Conservation (phyloP, 2,329 filamentous ascomycete species). For the Penicillium capsulatum region DNA sequence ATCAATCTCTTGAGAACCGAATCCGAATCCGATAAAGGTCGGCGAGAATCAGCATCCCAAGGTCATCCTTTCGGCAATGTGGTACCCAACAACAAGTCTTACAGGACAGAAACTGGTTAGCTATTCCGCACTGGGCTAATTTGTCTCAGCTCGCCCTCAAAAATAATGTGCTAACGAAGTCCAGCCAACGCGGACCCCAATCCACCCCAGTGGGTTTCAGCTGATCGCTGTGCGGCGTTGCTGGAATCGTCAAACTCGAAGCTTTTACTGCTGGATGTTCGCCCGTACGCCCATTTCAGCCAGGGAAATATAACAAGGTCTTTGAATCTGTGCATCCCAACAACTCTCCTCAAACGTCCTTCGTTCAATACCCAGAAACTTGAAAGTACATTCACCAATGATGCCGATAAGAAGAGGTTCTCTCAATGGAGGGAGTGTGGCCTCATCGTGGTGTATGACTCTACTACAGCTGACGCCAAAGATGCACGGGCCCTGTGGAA, state of each 20-base stretch:
- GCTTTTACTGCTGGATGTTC: constrained; percentile 74
- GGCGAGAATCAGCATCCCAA: constrained; percentile 18
- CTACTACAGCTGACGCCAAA: constrained; percentile 68
- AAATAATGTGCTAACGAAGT: too few species aligned
- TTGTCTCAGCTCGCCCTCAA: too few species aligned
- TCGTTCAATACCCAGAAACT: constrained; percentile 88
- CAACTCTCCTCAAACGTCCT: constrained; percentile 82
- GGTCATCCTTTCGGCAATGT: constrained; percentile 15
- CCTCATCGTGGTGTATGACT: constrained; percentile 84
- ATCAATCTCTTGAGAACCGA: constrained; percentile 58
- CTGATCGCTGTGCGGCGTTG: constrained; percentile 54
- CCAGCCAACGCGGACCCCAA: constrained; percentile 2
- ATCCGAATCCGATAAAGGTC: constrained; percentile 17
- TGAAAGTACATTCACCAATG: constrained; percentile 75
- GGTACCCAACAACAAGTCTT: neutral
- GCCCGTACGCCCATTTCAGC: constrained; percentile 78
- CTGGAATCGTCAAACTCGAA: constrained; percentile 50
- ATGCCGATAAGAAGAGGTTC: constrained; percentile 67
- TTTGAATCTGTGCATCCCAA: constrained; percentile 90
- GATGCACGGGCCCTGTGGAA: constrained; percentile 78
- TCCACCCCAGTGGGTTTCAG: constrained; percentile 43
- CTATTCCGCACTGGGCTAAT: constrained; percentile 2
- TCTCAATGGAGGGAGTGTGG: constrained; percentile 68
- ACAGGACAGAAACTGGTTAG: constrained; percentile 1
- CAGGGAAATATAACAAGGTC: constrained; percentile 72